phyloP scores from a whole-genome alignment of 768 basidiomycete genomes.

The Cytidiella melzeri region DNA sequence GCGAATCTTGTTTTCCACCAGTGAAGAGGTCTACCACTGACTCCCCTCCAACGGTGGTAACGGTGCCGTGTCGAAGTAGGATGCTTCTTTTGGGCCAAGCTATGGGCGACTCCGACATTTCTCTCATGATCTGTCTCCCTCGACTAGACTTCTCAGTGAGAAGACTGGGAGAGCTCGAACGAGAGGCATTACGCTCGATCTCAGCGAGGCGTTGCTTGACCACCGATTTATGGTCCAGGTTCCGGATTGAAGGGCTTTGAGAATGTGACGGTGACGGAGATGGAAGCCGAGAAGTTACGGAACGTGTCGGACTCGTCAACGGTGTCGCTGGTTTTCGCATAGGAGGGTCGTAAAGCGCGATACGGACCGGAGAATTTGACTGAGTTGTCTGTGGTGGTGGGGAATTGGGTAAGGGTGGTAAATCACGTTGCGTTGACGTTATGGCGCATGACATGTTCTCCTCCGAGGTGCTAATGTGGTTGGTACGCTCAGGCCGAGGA shows the following conservation, averaged over 20 bases:
- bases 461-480: too few relatives aligned
- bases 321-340: constrained; percentile 11
- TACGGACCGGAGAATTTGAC: constrained; percentile 4
- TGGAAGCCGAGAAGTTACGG: constrained; percentile 15
- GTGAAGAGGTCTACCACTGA: constrained; percentile 6
- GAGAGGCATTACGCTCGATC: constrained; percentile 34
- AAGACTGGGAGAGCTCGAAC: constrained; percentile 10
- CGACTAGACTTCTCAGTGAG: constrained; percentile 9
- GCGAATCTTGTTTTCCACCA: not conserved
- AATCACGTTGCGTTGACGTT: too few relatives aligned
- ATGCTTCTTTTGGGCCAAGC: constrained; percentile 8
- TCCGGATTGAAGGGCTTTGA: constrained; percentile 55
- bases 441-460: too few relatives aligned
- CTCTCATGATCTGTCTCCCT: constrained; percentile 5
- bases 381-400: too few relatives aligned
- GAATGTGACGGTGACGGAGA: constrained; percentile 25
- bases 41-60: constrained; percentile 5
- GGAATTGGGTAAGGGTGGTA: too few relatives aligned
- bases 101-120: constrained; percentile 15
- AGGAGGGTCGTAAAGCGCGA: constrained; percentile 11
- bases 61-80: constrained; percentile 7
- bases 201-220: constrained; percentile 63
- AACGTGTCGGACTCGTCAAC: constrained; percentile 4
- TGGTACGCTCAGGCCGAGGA: too few relatives aligned
- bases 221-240: constrained; percentile 54